A percentile compares a stretch with the other conserved stretches of the same genome.
Conservation (phyloP, 2,329 filamentous ascomycete species). For the Cercospora brassicicola region DNA sequence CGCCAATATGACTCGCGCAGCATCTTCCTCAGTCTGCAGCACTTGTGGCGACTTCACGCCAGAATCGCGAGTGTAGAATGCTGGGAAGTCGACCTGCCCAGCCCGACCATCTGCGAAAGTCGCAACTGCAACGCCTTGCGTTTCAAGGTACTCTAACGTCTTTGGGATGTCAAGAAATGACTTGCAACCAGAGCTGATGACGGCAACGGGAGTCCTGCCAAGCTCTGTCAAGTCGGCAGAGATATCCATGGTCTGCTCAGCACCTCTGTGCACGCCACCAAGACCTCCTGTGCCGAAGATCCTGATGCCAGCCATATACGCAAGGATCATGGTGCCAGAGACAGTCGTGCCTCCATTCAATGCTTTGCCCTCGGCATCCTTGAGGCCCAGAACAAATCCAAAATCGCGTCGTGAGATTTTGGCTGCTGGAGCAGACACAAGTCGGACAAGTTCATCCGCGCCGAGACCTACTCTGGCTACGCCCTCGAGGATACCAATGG, state of each 20-base stretch:
- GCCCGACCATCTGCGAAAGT: conserved; percentile 83
- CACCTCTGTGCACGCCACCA: conserved; percentile 89
- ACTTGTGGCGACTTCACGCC: conserved; percentile 75
- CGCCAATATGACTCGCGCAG: conserved; percentile 82
- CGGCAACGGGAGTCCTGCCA: conserved; percentile 81
- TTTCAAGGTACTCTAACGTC: conserved; percentile 79
- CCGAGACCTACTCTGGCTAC: conserved; percentile 76
- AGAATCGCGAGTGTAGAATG: conserved; percentile 89
- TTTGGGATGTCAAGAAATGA: conserved; percentile 90
- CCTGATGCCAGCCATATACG: conserved; percentile 80
- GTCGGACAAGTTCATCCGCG: conserved; percentile 68
- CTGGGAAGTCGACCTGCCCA: conserved; percentile 78
- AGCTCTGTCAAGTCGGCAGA: conserved; percentile 95
- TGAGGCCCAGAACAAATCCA: conserved; percentile 72
- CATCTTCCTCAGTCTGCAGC: conserved; percentile 73
- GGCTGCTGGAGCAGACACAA: conserved; percentile 63
- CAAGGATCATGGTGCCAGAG: conserved; percentile 86
- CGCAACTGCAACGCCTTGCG: conserved; percentile 74
- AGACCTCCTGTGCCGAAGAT: conserved; percentile 94
- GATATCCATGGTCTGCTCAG: conserved; percentile 83
- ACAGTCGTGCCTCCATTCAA: conserved; percentile 91
- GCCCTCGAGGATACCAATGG: conserved; percentile 83
- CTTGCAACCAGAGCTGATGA: conserved; percentile 89
- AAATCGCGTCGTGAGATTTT: conserved; percentile 90
- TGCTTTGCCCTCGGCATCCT: conserved; percentile 65